These are phyloP conservation scores for Cudoniella acicularis DNA, from an alignment of 495 filamentous ascomycete genomes.

Conservation along the genomic window DNA sequence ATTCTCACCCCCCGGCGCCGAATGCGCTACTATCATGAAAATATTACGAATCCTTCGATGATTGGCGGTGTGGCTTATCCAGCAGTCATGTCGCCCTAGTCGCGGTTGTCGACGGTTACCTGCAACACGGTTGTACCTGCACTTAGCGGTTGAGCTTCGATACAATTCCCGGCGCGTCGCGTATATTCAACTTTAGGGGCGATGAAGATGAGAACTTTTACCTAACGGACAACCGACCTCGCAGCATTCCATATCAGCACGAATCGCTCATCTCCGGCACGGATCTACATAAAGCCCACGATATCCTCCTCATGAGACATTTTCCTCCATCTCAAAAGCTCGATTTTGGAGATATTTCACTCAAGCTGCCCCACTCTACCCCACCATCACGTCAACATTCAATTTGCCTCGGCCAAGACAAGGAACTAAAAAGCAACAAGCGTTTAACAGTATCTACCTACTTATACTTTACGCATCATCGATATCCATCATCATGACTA, in stretches of 20 bases:
- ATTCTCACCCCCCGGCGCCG: not conserved
- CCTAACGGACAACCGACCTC: conserved; percentile 4
- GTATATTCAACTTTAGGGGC: not conserved
- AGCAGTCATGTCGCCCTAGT: not conserved
- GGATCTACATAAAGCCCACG: not conserved
- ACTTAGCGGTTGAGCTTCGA: conserved; percentile 2
- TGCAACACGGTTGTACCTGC: conserved; percentile 12
- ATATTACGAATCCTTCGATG: conserved; percentile 14
- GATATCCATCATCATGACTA: conserved; percentile 44
- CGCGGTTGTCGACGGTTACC: conserved; percentile 3
- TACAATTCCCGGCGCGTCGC: not conserved
- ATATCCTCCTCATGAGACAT: not conserved
- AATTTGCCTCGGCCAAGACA: not conserved
- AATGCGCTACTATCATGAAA: conserved; percentile 5
- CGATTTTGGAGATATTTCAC: not conserved
- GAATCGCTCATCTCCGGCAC: not conserved
- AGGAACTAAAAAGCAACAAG: not conserved
- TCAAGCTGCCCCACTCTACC: conserved; percentile 1
- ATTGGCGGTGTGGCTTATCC: conserved; percentile 18
- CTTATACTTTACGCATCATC: not conserved
- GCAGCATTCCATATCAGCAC: not conserved
- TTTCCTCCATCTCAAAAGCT: not conserved
- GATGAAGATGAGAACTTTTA: conserved; percentile 3
- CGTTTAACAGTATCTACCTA: not conserved
- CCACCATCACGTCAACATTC: conserved; percentile 2